These are phyloP conservation scores for Paraphysoderma sedebokerense DNA, from an alignment of 371 early-diverging fungal species.

Conservation along the genomic window DNA sequence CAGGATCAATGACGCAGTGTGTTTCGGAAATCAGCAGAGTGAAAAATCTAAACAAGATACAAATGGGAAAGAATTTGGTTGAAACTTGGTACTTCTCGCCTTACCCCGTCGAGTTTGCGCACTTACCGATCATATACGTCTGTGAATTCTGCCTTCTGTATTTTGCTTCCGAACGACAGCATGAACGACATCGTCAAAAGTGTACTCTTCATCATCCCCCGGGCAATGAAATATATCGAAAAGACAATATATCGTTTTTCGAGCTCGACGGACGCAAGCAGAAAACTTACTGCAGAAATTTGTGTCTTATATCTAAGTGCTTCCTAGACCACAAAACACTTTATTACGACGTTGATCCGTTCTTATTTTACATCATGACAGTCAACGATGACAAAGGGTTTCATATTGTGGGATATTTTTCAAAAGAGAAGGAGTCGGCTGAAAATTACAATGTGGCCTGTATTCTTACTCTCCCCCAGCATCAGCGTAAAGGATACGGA, in stretches of 20 bases:
- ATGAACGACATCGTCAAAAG: conserved; percentile 50
- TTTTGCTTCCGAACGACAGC: conserved; percentile 44
- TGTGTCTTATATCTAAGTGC: conserved; percentile 82
- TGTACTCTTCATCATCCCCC: conserved; percentile 85
- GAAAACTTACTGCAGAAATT: conserved; percentile 73
- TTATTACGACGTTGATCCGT: conserved; percentile 98
- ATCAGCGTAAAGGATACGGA: conserved; percentile 97
- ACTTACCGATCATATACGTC: conserved; percentile 53
- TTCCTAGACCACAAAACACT: conserved; percentile 99
- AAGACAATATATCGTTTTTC: conserved; percentile 72
- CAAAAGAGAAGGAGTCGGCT: conserved; percentile 94
- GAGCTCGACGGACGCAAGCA: conserved; percentile 87
- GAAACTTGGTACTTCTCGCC: conserved; percentile 98
- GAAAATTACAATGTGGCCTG: conserved; percentile 99
- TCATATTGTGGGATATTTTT: conserved; percentile 97
- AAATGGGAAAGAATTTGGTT: conserved; percentile 84
- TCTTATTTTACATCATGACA: conserved; percentile 94
- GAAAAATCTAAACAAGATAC: conserved; percentile 80
- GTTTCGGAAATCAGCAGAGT: conserved; percentile 78
- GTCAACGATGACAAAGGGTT: conserved; percentile 58
- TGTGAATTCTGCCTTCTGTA: conserved; percentile 88
- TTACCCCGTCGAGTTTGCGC: conserved; percentile 67
- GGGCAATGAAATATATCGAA: conserved; percentile 80
- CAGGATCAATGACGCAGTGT: conserved; percentile 91
- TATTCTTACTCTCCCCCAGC: conserved; percentile 96